Conservation (phyloP, 805 yeast genomes). For the Saccharomycopsis capsularis region DNA sequence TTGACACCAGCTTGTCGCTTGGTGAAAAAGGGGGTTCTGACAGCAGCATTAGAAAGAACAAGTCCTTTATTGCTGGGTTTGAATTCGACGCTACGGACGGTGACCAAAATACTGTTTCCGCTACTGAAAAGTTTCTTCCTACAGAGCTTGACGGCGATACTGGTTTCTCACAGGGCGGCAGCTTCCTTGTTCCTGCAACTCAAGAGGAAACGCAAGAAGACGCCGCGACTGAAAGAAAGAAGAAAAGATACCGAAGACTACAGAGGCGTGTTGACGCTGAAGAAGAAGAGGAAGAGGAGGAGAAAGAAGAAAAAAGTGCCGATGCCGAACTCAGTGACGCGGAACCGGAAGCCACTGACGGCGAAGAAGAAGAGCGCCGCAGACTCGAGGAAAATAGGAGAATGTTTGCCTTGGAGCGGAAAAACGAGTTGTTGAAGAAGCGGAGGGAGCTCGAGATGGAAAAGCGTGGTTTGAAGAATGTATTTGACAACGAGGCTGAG, state of each 20-base stretch:
- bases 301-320: constrained; percentile 20
- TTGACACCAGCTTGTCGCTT: not conserved
- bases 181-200: not conserved
- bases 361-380: constrained; percentile 24
- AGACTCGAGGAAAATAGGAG: constrained; percentile 20
- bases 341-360: constrained; percentile 21
- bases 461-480: constrained; percentile 47
- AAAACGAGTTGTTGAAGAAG: constrained; percentile 25
- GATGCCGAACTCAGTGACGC: constrained; percentile 20
- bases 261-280: not conserved
- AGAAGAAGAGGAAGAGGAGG: constrained; percentile 13
- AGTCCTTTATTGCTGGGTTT: constrained; percentile 19
- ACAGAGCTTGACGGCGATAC: too few relatives aligned
- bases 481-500: constrained; percentile 77
- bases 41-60: not conserved
- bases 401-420: constrained; percentile 23
- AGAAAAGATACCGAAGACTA: too few relatives aligned
- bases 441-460: constrained; percentile 41
- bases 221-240: too few relatives aligned
- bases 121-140: too few relatives aligned
- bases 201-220: not conserved
- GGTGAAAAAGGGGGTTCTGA: not conserved
- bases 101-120: too few relatives aligned
- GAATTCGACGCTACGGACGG: constrained; percentile 10
- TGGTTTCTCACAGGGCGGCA: too few relatives aligned